phyloP scores from a whole-genome alignment of 768 basidiomycete genomes.

The Suillus variegatus region DNA sequence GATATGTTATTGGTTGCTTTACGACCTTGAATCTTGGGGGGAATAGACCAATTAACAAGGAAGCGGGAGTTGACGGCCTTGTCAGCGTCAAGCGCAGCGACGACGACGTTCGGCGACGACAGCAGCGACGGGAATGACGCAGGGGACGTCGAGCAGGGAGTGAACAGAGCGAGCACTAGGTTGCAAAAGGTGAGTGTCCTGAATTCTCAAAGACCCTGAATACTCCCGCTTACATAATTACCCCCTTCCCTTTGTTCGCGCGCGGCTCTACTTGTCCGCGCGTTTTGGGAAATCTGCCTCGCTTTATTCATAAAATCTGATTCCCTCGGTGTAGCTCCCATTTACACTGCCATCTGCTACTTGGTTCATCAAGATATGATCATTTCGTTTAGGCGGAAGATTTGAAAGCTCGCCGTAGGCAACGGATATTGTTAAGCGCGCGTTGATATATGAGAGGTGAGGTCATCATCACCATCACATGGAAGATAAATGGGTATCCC shows the following conservation, averaged over 20 bases:
- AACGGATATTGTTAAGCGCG: background rate
- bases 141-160: slow-evolving; percentile 28
- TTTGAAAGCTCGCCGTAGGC: background rate
- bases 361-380: slow-evolving; percentile 2
- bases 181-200: slow-evolving; percentile 35
- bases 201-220: slow-evolving; percentile 36
- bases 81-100: slow-evolving; percentile 24
- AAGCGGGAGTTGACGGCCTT: slow-evolving; percentile 21
- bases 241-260: slow-evolving; percentile 1
- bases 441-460: background rate
- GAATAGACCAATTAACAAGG: slow-evolving; percentile 28
- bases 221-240: slow-evolving; percentile 25
- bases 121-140: slow-evolving; percentile 25
- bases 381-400: background rate
- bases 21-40: slow-evolving; percentile 13
- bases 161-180: slow-evolving; percentile 31
- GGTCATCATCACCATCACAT: background rate
- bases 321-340: slow-evolving; percentile 1
- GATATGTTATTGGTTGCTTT: slow-evolving; percentile 29
- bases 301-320: slow-evolving; percentile 3
- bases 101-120: slow-evolving; percentile 23
- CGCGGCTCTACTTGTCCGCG: slow-evolving; percentile 6
- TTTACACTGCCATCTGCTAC: slow-evolving; percentile 1
- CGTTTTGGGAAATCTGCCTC: slow-evolving; percentile 7
- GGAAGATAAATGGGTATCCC: background rate